These are phyloP conservation scores for Penicillium pancosmium DNA, from an alignment of 495 filamentous ascomycete species.

Conservation along the genomic window DNA sequence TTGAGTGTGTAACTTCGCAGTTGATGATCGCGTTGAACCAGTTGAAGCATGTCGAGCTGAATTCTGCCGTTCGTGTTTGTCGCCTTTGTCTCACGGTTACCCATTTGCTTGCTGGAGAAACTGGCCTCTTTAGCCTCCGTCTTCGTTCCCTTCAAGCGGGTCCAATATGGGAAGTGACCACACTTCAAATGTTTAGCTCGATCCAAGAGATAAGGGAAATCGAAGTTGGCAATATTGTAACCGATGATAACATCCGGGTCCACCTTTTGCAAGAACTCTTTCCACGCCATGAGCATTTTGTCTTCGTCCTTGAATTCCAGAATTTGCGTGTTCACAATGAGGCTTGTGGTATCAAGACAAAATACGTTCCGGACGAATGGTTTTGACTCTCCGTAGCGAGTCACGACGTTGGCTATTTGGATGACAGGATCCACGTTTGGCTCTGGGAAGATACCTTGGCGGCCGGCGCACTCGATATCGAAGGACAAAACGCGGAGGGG, in stretches of 20 bases:
- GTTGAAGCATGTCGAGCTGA: conserved; percentile 89
- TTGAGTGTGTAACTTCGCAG: conserved; percentile 97
- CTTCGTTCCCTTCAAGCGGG: conserved; percentile 64
- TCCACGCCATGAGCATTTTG: conserved; percentile 87
- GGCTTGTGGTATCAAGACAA: conserved; percentile 83
- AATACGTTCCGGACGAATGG: conserved; percentile 97
- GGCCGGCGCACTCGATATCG: conserved; percentile 98
- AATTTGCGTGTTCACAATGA: conserved; percentile 94
- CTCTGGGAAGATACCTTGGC: conserved; percentile 97
- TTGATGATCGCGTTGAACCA: conserved; percentile 93
- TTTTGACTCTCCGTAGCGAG: conserved; percentile 91
- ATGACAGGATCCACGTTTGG: conserved; percentile 91
- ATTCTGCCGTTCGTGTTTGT: conserved; percentile 94
- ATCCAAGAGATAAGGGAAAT: conserved; percentile 95
- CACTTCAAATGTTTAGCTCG: conserved; percentile 84
- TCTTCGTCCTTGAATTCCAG: conserved; percentile 78
- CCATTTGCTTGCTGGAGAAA: conserved; percentile 98
- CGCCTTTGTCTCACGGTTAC: conserved; percentile 87
- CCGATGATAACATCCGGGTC: conserved; percentile 98
- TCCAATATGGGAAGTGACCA: conserved; percentile 78
- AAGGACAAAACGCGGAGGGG: conserved; percentile 91
- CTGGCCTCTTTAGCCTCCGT: conserved; percentile 76
- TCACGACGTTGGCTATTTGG: conserved; percentile 98
- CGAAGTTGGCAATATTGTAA: conserved; percentile 99
- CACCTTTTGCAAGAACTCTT: conserved; percentile 84